Conservation (phyloP, 2,329 filamentous ascomycete species). For the Venturia effusa region DNA sequence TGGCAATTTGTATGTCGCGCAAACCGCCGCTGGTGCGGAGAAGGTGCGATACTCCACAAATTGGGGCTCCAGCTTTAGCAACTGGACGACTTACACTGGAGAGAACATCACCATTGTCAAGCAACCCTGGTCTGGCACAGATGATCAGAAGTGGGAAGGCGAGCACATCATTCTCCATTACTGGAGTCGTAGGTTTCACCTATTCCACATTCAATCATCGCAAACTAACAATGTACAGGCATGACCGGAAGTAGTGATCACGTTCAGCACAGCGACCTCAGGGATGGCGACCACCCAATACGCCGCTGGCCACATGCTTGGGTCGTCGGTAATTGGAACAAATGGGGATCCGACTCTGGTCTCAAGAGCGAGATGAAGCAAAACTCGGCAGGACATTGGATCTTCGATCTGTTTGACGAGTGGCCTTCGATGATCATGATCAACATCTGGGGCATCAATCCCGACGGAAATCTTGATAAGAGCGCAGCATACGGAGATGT, state of each 20-base stretch:
- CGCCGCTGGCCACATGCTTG: slow-evolving; percentile 52
- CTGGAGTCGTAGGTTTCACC: slow-evolving; percentile 34
- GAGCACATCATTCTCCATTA: slow-evolving; percentile 55
- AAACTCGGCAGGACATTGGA: slow-evolving; percentile 39
- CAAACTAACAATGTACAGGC: slow-evolving; percentile 13
- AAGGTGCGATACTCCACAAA: slow-evolving; percentile 52
- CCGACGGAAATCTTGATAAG: slow-evolving; percentile 50
- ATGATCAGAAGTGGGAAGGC: slow-evolving; percentile 47
- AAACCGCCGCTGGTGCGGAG: slow-evolving; percentile 50
- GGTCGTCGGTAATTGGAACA: slow-evolving; percentile 51
- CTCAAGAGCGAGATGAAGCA: slow-evolving; percentile 41
- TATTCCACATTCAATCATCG: no score
- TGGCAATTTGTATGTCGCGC: slow-evolving; percentile 39
- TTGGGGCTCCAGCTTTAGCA: slow-evolving; percentile 48
- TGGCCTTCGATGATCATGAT: slow-evolving; percentile 52
- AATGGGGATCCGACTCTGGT: slow-evolving; percentile 53
- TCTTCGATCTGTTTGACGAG: slow-evolving; percentile 50
- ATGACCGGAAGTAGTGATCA: slow-evolving; percentile 49
- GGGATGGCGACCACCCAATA: slow-evolving; percentile 23
- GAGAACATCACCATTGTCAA: slow-evolving; percentile 38
- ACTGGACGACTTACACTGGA: slow-evolving; percentile 46
- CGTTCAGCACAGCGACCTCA: slow-evolving; percentile 47
- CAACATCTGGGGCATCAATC: slow-evolving; percentile 58
- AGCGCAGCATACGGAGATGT: slow-evolving; percentile 50
- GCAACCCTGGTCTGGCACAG: slow-evolving; percentile 48